phyloP scores from a whole-genome alignment of 495 filamentous ascomycete species.

The Daldinia caldariorum region DNA sequence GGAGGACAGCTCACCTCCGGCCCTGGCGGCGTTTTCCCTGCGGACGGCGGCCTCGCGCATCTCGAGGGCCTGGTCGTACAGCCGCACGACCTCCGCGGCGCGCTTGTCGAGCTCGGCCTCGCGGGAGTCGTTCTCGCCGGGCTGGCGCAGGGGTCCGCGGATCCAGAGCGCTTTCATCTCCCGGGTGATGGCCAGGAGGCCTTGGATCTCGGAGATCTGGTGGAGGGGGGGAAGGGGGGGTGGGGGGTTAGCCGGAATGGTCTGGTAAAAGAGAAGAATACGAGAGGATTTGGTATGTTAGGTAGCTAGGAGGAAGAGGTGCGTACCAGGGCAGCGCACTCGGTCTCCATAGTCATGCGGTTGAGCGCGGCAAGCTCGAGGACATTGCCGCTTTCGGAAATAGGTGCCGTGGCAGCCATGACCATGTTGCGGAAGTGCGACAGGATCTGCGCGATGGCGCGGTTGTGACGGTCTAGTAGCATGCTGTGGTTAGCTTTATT shows the following conservation, averaged over 20 bases:
- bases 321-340: slow-evolving; percentile 47
- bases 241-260: not conserved
- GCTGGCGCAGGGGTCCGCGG: slow-evolving; percentile 51
- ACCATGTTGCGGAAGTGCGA: slow-evolving; percentile 51
- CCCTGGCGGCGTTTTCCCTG: not conserved
- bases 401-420: slow-evolving; percentile 42
- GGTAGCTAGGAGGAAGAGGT: not conserved
- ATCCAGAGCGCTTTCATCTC: slow-evolving; percentile 58
- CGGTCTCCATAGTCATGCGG: slow-evolving; percentile 52
- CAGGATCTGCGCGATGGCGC: slow-evolving; percentile 53
- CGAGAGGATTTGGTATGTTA: not conserved
- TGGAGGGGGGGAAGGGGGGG: slow-evolving; percentile 9
- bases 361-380: slow-evolving; percentile 51
- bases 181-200: slow-evolving; percentile 53
- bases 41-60: slow-evolving; percentile 21
- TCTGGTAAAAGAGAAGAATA: too few species aligned
- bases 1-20: not conserved
- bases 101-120: slow-evolving; percentile 42
- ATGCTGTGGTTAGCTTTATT: slow-evolving; percentile 26
- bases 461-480: slow-evolving; percentile 51
- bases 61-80: slow-evolving; percentile 18
- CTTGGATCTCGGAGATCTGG: slow-evolving; percentile 48
- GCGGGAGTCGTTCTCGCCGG: slow-evolving; percentile 47
- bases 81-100: slow-evolving; percentile 17
- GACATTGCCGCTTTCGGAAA: slow-evolving; percentile 42